phyloP scores from a whole-genome alignment of 257 asterid genomes.

The Salvia miltiorrhiza region DNA sequence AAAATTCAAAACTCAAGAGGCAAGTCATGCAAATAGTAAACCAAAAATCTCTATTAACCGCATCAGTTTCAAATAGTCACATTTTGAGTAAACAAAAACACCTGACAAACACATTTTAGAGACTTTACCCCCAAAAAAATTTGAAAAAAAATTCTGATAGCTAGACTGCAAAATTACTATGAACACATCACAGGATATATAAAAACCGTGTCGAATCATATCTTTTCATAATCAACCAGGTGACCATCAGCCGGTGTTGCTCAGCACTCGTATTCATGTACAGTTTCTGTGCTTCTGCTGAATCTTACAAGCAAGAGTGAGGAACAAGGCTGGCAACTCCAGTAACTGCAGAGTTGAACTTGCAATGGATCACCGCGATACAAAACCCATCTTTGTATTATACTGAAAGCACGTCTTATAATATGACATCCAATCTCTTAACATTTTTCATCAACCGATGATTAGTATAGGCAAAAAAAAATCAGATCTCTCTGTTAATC shows the following conservation, averaged over 20 bases:
- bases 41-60: not conserved
- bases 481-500: slow-evolving; percentile 22
- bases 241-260: not conserved
- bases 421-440: not conserved
- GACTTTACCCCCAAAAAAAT: not conserved
- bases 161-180: slow-evolving; percentile 11
- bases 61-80: not conserved
- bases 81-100: not conserved
- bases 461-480: not conserved
- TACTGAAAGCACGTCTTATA: not conserved
- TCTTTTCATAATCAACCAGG: not conserved
- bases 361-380: not conserved
- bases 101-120: not conserved
- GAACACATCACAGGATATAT: not conserved
- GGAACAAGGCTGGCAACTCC: not conserved
- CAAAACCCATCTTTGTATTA: not conserved
- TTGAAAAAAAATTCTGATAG: not conserved
- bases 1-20: not conserved
- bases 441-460: not conserved
- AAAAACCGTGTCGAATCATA: not conserved
- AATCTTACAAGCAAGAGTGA: slow-evolving; percentile 3
- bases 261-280: slow-evolving; percentile 6
- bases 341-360: not conserved
- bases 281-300: slow-evolving; percentile 2
- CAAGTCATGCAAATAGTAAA: not conserved